phyloP scores from a whole-genome alignment of 2,329 filamentous ascomycete species.

The Colletotrichum tropicicola region DNA sequence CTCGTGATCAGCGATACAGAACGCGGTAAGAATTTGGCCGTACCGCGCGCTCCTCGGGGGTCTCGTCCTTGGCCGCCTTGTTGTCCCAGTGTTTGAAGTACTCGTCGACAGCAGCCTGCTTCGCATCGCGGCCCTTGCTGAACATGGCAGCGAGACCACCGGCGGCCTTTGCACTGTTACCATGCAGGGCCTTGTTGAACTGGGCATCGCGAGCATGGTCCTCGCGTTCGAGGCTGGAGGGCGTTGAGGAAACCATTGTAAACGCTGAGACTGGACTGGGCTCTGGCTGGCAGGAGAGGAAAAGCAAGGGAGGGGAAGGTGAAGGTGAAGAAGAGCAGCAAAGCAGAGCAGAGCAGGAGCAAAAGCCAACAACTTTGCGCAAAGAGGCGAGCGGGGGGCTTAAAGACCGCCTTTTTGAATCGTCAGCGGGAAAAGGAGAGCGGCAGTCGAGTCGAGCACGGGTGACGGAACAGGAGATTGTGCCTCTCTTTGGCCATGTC shows the following conservation, averaged over 20 bases:
- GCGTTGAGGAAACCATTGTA: constrained; percentile 55
- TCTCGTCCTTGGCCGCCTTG: constrained; percentile 78
- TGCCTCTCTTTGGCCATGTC: constrained; percentile 5
- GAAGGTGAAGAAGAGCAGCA: too few species aligned
- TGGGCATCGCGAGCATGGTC: constrained; percentile 86
- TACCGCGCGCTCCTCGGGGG: constrained; percentile 75
- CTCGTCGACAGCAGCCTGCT: constrained; percentile 81
- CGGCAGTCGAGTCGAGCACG: background rate
- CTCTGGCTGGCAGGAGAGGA: background rate
- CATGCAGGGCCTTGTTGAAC: constrained; percentile 92
- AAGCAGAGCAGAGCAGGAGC: too few species aligned
- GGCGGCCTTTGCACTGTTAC: constrained; percentile 70
- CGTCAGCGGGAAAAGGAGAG: constrained; percentile 8
- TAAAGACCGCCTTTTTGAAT: background rate
- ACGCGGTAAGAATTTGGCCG: constrained; percentile 38
- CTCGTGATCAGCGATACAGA: background rate
- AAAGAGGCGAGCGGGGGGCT: too few species aligned
- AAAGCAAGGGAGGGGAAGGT: background rate
- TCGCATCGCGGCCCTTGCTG: constrained; percentile 75
- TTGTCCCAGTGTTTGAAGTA: constrained; percentile 95
- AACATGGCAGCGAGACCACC: constrained; percentile 85
- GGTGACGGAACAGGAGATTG: background rate
- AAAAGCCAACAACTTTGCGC: too few species aligned
- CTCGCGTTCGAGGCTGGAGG: constrained; percentile 75
- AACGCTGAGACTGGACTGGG: constrained; percentile 34